Conservation (phyloP, 768 basidiomycete species). For the Auricularia cornea region DNA sequence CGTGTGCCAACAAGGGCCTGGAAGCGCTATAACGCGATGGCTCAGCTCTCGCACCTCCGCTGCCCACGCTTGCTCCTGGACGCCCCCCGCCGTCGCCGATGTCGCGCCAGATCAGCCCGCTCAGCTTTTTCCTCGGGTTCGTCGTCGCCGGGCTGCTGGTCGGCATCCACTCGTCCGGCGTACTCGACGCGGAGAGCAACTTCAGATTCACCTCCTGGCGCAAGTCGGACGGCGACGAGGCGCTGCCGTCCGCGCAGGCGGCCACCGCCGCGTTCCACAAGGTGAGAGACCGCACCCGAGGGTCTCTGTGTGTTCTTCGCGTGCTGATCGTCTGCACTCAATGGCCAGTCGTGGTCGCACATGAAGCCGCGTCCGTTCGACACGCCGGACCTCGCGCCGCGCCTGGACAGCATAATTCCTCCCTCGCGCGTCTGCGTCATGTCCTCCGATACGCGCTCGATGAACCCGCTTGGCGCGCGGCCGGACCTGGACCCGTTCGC, state of each 20-base stretch:
- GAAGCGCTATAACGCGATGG: no score
- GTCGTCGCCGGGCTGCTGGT: not conserved
- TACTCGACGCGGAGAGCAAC: not conserved
- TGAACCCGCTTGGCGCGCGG: not conserved
- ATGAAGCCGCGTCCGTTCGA: not conserved
- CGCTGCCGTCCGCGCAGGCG: no score
- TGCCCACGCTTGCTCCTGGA: no score
- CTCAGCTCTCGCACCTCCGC: no score
- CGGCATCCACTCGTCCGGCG: not conserved
- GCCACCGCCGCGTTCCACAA: not conserved
- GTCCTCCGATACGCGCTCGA: not conserved
- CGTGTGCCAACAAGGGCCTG: no score
- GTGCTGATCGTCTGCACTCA: not conserved
- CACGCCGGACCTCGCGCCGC: not conserved
- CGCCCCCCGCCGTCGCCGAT: not conserved
- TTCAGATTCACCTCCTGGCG: not conserved
- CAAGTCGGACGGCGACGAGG: no score
- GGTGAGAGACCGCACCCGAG: not conserved
- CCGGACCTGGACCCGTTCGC: not conserved
- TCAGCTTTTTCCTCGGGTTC: not conserved
- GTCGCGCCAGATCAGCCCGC: not conserved
- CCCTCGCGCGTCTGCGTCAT: not conserved
- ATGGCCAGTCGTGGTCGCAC: not conserved
- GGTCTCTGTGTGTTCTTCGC: not conserved
- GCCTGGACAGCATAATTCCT: not conserved